A percentile compares a stretch with the other conserved stretches of the same genome.
Conservation (phyloP, 441 rosid genomes). For the Gossypium lobatum region DNA sequence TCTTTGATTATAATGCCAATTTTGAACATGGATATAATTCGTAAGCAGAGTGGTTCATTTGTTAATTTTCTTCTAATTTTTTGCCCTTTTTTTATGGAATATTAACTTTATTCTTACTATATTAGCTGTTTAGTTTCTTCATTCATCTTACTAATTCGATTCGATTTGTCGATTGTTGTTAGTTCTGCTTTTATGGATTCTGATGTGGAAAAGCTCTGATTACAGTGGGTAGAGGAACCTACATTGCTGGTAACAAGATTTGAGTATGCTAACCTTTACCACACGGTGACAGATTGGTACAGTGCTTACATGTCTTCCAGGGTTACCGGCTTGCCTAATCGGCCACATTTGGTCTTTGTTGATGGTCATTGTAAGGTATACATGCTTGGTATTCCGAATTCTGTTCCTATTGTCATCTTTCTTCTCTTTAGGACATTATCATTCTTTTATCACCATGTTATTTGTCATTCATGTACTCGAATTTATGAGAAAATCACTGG, state of each 20-base stretch:
- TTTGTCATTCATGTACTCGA: neutral
- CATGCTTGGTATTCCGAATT: neutral
- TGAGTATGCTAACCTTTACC: conserved; percentile 91
- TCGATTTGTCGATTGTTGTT: conserved; percentile 2
- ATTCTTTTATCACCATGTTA: neutral
- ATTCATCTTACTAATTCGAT: neutral
- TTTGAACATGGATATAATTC: neutral
- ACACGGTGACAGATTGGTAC: conserved; percentile 92
- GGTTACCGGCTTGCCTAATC: conserved; percentile 76
- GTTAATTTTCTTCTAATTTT: neutral
- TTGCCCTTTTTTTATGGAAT: neutral
- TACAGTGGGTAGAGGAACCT: conserved; percentile 94
- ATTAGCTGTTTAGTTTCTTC: neutral
- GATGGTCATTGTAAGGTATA: conserved; percentile 81
- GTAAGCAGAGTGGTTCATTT: neutral
- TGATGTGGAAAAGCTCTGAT: conserved; percentile 22
- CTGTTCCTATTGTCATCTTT: neutral
- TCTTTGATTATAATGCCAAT: neutral
- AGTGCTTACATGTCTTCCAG: conserved; percentile 78
- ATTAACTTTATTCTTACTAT: neutral
- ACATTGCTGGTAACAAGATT: conserved; percentile 61
- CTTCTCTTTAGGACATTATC: neutral
- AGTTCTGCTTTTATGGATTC: conserved; percentile 12
- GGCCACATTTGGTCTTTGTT: conserved; percentile 74
- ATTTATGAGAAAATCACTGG: neutral